These are phyloP conservation scores for Funneliformis caledonium DNA, from an alignment of 371 early-diverging fungal genomes.

Conservation along the genomic window DNA sequence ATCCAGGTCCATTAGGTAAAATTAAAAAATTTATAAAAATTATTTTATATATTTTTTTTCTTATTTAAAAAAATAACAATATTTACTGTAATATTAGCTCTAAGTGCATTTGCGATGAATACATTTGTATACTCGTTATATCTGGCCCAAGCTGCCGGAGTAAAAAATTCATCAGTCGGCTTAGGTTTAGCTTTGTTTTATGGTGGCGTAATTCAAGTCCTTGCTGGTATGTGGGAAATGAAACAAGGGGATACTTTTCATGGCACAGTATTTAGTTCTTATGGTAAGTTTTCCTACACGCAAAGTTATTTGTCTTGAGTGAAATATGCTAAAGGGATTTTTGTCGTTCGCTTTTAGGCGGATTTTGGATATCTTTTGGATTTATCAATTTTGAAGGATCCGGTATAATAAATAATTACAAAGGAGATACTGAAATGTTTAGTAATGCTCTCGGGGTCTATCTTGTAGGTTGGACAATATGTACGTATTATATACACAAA, in stretches of 20 bases:
- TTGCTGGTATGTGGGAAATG: constrained; percentile 55
- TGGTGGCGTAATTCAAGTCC: constrained; percentile 77
- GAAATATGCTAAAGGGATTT: too few relatives aligned
- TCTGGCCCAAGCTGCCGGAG: not conserved
- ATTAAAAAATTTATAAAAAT: too few relatives aligned
- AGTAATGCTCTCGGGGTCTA: constrained; percentile 70
- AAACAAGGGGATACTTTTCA: constrained; percentile 53
- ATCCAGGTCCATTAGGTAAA: constrained; percentile 73
- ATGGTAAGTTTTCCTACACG: constrained; percentile 3
- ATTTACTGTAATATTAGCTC: constrained; percentile 16
- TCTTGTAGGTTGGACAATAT: constrained; percentile 69
- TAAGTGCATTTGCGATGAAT: constrained; percentile 74
- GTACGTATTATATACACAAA: not conserved
- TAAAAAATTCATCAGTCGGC: constrained; percentile 47
- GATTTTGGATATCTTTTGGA: constrained; percentile 79
- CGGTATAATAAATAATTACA: constrained; percentile 54
- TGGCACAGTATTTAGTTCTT: constrained; percentile 55
- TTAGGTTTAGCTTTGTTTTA: constrained; percentile 77
- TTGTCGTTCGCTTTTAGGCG: constrained; percentile 65
- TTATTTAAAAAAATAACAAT: too few relatives aligned
- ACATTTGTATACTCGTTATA: constrained; percentile 68
- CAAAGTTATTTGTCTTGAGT: not conserved
- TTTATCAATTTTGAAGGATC: constrained; percentile 64
- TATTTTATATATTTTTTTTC: too few relatives aligned
- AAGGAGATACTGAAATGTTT: constrained; percentile 47